These are phyloP conservation scores for Coprinellus micaceus DNA, from an alignment of 768 basidiomycete genomes.

Conservation along the genomic window DNA sequence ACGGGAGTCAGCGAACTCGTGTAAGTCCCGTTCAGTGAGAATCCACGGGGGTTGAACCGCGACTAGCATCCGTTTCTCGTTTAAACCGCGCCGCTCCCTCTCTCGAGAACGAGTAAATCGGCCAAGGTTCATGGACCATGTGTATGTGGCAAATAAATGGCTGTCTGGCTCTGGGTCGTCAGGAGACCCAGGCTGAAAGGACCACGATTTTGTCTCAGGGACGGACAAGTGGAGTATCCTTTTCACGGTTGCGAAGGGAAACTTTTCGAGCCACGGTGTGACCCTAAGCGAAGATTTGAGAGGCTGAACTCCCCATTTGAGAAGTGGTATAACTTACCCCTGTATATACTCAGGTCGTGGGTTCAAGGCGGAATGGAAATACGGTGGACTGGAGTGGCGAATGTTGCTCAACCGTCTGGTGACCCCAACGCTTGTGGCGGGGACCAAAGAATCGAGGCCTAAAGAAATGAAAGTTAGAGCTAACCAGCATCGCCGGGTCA, in stretches of 20 bases:
- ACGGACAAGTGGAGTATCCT: constrained; percentile 42
- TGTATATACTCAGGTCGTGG: constrained; percentile 38
- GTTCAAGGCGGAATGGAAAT: constrained; percentile 30
- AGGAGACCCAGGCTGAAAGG: constrained; percentile 29
- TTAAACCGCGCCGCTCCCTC: constrained; percentile 21
- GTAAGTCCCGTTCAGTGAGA: constrained; percentile 49
- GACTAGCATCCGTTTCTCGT: constrained; percentile 39
- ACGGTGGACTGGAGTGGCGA: constrained; percentile 14
- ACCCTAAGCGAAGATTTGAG: background rate
- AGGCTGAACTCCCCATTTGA: background rate
- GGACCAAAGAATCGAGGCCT: constrained; percentile 2
- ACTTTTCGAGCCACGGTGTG: constrained; percentile 20
- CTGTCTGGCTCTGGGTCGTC: constrained; percentile 22
- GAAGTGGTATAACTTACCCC: constrained; percentile 29
- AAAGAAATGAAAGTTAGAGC: background rate
- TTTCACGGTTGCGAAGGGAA: constrained; percentile 51
- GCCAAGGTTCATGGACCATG: constrained; percentile 30
- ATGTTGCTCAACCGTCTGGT: background rate
- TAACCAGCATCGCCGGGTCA: background rate
- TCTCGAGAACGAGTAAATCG: background rate
- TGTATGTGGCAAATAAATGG: constrained; percentile 42
- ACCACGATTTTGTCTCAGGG: constrained; percentile 40
- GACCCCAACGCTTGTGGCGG: background rate
- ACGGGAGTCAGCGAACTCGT: constrained; percentile 40
- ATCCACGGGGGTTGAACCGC: constrained; percentile 64